These are phyloP conservation scores for Vigna hirtella DNA, from an alignment of 306 rosid genomes.

Conservation along the genomic window DNA sequence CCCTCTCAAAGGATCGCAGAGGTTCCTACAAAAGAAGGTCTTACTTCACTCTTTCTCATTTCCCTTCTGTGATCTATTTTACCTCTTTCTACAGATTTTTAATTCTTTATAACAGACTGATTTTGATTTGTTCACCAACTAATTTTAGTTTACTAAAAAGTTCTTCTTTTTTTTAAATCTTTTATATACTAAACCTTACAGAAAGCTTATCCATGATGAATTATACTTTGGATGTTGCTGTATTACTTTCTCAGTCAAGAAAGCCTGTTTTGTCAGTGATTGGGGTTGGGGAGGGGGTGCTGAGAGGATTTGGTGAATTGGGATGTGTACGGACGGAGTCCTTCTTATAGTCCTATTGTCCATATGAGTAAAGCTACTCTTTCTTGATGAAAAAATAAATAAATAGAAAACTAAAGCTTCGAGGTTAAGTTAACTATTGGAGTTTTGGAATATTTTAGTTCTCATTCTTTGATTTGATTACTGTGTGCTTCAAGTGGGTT, in stretches of 20 bases:
- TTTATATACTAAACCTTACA: not conserved
- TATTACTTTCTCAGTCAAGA: not conserved
- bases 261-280: not conserved
- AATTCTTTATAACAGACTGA: not conserved
- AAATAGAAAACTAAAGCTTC: not conserved
- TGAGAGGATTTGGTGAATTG: constrained; percentile 17
- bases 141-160: not conserved
- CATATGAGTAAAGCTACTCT: not conserved
- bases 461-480: not conserved
- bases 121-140: not conserved
- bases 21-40: constrained; percentile 87
- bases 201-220: not conserved
- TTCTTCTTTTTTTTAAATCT: not conserved
- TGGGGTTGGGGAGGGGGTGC: not conserved
- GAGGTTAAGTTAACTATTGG: not conserved
- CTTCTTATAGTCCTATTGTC: no score
- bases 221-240: not conserved
- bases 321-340: constrained; percentile 49
- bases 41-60: not conserved
- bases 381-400: not conserved
- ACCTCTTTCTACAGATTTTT: no score
- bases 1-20: constrained; percentile 57
- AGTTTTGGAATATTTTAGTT: not conserved
- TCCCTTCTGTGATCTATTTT: constrained; percentile 25
- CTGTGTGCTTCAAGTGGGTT: constrained; percentile 7